Base-by-base conservation (phyloP, 2,329 filamentous ascomycete species). In the Aspergillus carbonarius region DNA sequence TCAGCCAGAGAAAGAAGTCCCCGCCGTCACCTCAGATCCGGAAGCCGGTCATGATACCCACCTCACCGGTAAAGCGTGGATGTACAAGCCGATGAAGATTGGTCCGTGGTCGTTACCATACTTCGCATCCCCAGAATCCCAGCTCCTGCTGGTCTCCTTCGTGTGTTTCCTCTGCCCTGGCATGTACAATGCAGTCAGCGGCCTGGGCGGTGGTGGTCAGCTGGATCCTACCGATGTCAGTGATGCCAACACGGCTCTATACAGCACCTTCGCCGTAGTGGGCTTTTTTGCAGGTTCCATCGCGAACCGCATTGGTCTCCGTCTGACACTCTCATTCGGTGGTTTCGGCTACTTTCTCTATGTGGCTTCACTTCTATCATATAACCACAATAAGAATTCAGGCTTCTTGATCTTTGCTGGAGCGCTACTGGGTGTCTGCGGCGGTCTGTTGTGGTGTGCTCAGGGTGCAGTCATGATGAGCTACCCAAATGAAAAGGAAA, bases 401-500 rank as follows among this genome's bases (percentile, higher is more conserved):
- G 79, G 76, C 9, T 83, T 82, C 63, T 69, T 81, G 48, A 78
- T 82, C 54, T 80, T 81, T 60, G 72, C 79, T 4, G 81, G 81
- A 50, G 79, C 79, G 3, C 64, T 82, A 17, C 69, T 83, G 17
- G 81, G 81, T 67, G 66, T 80, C 25, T 82, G 79, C 59, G 81
- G 78, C 20, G 79, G 78, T 61, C 70, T 81, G 53, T 65, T 83
- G 40, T 83, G 81, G 81, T 78, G 76, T 57, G 80, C 79, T 1
- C 80, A 83, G 63, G 80, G 80, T 47, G 76, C 79, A 1, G 76
- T 82, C 49, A 82, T 82, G 78, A 93, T 96, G 86, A 87, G 90
- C 40, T 96, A 96, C 74, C 92, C 92, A 1, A 81, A 84, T 18
- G 93, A 96, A 77, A 76, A 85, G 34, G 85, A 86, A 63, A 96